A percentile compares a stretch with the other conserved stretches of the same genome.
Evolutionary conservation across 148 eudicot species (phyloP).

Genomic region (Nyssa sinensis): DNA sequence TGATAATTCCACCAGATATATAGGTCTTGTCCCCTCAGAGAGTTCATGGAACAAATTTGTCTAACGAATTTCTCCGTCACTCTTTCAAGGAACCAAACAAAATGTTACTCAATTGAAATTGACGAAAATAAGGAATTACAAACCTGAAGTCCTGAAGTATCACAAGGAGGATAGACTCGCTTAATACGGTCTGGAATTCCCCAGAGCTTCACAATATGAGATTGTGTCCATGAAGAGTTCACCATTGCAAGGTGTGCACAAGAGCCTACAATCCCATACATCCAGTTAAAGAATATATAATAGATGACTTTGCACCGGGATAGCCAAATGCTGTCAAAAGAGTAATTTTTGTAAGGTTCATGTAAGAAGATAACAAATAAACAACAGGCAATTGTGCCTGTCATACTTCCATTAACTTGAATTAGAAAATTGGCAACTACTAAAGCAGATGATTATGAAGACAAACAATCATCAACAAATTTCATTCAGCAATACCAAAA

Average conservation of each 20-base stretch:
- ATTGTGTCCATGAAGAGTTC: conserved; percentile 92
- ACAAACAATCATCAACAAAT: not conserved
- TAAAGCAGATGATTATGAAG: not conserved
- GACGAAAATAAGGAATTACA: conserved; percentile 16
- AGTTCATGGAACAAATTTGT: not conserved
- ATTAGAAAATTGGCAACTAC: not conserved
- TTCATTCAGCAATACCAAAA: too few species aligned
- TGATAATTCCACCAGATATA: not conserved
- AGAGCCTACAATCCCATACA: conserved; percentile 93
- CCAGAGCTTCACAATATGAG: conserved; percentile 90
- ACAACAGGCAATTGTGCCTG: not conserved
- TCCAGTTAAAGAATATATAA: conserved; percentile 76
- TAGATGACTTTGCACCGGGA: conserved; percentile 81
- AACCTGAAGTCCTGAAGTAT: conserved; percentile 93
- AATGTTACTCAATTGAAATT: not conserved
- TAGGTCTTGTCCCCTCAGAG: not conserved
- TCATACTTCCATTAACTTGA: conserved; percentile 1
- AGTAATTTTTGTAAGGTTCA: conserved; percentile 16
- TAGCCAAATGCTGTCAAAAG: conserved; percentile 60
- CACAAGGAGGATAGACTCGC: conserved; percentile 96
- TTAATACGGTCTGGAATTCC: conserved; percentile 63
- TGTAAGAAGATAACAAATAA: conserved; percentile 2
- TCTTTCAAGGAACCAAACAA: not conserved
- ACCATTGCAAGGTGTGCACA: conserved; percentile 89
- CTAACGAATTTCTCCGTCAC: not conserved